A percentile compares a stretch with the other conserved stretches of the same genome.
These are phyloP conservation scores for Trichosporon sp. DNA, from an alignment of 1,284 basidiomycete species.

Conservation along the genomic window DNA sequence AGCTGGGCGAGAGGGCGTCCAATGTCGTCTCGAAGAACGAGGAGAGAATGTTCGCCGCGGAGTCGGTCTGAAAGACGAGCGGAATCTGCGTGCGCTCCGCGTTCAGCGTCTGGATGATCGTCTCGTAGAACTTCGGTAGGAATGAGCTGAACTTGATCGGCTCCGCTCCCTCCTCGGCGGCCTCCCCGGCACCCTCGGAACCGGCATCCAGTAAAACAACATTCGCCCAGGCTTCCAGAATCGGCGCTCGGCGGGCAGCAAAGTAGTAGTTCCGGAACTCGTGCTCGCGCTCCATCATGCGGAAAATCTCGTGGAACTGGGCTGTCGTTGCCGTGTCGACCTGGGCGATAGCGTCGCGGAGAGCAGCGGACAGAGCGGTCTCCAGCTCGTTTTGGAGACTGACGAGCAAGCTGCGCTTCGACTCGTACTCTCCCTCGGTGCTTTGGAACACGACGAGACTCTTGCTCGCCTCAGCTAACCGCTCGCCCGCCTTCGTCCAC, in stretches of 20 bases:
- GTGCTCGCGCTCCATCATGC: conserved; percentile 80
- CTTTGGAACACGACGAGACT: conserved; percentile 89
- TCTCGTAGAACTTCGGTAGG: conserved; percentile 65
- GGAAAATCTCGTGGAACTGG: conserved; percentile 78
- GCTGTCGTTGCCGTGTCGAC: conserved; percentile 63
- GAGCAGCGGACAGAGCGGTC: conserved; percentile 78
- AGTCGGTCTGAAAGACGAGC: conserved; percentile 67
- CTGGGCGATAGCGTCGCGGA: conserved; percentile 76
- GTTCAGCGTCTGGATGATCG: conserved; percentile 66
- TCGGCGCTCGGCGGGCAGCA: conserved; percentile 68
- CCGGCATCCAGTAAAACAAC: conserved; percentile 33
- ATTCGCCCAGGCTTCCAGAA: conserved; percentile 71
- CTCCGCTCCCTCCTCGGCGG: conserved; percentile 40
- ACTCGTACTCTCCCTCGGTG: conserved; percentile 78
- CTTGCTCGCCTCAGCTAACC: conserved; percentile 80
- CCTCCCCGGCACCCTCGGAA: background rate
- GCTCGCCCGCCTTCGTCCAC: conserved; percentile 76
- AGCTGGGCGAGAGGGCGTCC: conserved; percentile 73
- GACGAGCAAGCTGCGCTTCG: conserved; percentile 76
- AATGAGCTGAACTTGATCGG: conserved; percentile 64
- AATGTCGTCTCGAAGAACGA: conserved; percentile 78
- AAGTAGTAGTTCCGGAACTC: conserved; percentile 94
- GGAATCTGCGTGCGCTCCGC: conserved; percentile 73
- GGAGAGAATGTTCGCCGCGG: conserved; percentile 69
- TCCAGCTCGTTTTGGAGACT: conserved; percentile 92